These are phyloP conservation scores for Phlegmacium glaucopus DNA, from an alignment of 768 basidiomycete genomes.

Conservation along the genomic window DNA sequence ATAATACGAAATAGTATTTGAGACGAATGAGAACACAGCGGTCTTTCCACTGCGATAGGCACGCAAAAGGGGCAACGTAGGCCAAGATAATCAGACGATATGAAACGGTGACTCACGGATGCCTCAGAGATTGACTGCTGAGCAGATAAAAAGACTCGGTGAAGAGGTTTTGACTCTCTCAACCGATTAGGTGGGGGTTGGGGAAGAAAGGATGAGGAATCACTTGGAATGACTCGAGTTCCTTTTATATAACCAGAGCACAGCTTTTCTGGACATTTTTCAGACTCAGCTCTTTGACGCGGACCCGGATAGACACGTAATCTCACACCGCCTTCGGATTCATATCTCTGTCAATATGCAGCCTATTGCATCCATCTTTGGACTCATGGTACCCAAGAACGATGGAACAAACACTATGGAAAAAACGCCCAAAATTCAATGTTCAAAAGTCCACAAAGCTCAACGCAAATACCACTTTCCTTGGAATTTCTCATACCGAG, in stretches of 20 bases:
- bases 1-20: conserved; percentile 14
- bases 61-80: conserved; percentile 22
- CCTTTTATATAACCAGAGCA: conserved; percentile 20
- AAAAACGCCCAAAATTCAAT: neutral
- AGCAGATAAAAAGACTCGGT: conserved; percentile 13
- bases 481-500: conserved; percentile 28
- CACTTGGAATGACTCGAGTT: conserved; percentile 21
- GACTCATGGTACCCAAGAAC: neutral
- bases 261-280: conserved; percentile 18
- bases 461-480: neutral
- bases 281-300: conserved; percentile 15
- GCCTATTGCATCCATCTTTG: neutral
- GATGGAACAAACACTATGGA: neutral
- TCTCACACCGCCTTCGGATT: neutral
- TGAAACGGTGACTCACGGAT: conserved; percentile 33
- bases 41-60: conserved; percentile 13
- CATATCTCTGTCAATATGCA: neutral
- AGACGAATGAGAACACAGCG: conserved; percentile 10
- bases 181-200: conserved; percentile 10
- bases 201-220: conserved; percentile 16
- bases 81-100: conserved; percentile 20
- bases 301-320: conserved; percentile 7
- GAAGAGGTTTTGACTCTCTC: conserved; percentile 15
- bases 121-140: conserved; percentile 19
- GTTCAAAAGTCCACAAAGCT: neutral